Evolutionary conservation across 805 yeast species (phyloP).

Genomic region (Yarrowia sp.): DNA sequence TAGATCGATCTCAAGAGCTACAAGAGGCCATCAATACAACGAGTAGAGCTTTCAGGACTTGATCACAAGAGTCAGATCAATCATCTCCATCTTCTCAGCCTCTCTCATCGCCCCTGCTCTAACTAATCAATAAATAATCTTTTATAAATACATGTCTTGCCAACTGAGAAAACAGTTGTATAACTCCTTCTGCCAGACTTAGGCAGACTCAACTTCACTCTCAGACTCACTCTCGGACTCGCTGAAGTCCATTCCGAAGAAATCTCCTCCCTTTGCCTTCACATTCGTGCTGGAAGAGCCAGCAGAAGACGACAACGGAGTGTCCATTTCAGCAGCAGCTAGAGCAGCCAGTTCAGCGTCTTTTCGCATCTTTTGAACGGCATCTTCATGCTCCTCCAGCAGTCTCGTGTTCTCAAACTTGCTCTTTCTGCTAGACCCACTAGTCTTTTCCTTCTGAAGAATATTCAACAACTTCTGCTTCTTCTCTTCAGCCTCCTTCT

Average conservation of each 20-base stretch:
- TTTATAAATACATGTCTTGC: background rate
- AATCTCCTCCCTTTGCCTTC: slow-evolving; percentile 29
- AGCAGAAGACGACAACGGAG: slow-evolving; percentile 9
- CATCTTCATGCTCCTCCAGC: slow-evolving; percentile 53
- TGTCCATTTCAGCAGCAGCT: slow-evolving; percentile 7
- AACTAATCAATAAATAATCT: slow-evolving; percentile 1
- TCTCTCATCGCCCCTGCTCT: too few species aligned
- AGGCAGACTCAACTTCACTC: background rate
- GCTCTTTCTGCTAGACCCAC: slow-evolving; percentile 43
- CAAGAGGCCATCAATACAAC: too few species aligned
- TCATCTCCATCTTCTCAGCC: too few species aligned
- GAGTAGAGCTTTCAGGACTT: too few species aligned
- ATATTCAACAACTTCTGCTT: slow-evolving; percentile 52
- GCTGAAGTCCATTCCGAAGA: slow-evolving; percentile 31
- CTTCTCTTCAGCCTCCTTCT: slow-evolving; percentile 47
- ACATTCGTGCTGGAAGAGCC: slow-evolving; percentile 17
- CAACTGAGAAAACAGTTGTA: background rate
- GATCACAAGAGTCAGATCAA: too few species aligned
- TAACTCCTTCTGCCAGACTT: too few species aligned
- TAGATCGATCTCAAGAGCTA: too few species aligned
- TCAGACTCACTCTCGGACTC: slow-evolving; percentile 30
- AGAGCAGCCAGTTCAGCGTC: slow-evolving; percentile 49
- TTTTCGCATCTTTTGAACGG: slow-evolving; percentile 45
- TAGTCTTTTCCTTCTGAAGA: slow-evolving; percentile 43
- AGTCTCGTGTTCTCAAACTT: slow-evolving; percentile 52